Conservation (phyloP, 1,284 basidiomycete genomes). For the Fomes fomentarius region DNA sequence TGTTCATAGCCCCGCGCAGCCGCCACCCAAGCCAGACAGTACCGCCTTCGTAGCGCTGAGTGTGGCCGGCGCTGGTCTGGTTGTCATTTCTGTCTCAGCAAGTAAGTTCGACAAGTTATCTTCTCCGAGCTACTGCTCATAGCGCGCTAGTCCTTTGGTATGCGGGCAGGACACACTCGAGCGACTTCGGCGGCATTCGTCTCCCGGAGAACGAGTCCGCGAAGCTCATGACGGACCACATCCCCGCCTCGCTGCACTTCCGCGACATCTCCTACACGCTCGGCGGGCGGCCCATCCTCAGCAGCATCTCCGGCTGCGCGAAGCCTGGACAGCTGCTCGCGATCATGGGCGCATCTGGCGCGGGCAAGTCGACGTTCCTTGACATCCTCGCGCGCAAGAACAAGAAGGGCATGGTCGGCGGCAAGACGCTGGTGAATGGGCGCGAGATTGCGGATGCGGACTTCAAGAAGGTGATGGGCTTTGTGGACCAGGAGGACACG, state of each 20-base stretch:
- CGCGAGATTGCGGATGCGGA: conserved; percentile 73
- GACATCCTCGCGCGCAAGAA: conserved; percentile 92
- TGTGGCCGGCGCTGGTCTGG: conserved; percentile 74
- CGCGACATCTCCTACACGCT: conserved; percentile 83
- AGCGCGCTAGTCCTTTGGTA: conserved; percentile 79
- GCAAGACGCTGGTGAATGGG: conserved; percentile 87
- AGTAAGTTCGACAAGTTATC: conserved; percentile 35
- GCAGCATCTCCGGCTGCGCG: conserved; percentile 80
- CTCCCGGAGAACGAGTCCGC: conserved; percentile 82
- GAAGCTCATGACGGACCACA: conserved; percentile 90
- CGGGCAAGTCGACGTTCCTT: conserved; percentile 95
- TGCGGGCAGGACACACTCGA: conserved; percentile 70
- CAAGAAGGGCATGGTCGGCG: conserved; percentile 81
- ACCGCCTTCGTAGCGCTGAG: conserved; percentile 84
- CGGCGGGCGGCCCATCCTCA: conserved; percentile 71
- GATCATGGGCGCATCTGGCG: conserved; percentile 96
- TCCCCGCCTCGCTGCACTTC: conserved; percentile 92
- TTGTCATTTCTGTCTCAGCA: conserved; percentile 62
- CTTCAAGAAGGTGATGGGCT: conserved; percentile 89
- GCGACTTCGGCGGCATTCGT: conserved; percentile 77
- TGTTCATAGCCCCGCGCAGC: conserved; percentile 40
- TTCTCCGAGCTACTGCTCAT: background rate
- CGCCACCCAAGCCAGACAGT: conserved; percentile 80
- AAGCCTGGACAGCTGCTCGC: conserved; percentile 90
- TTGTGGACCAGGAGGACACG: conserved; percentile 98